phyloP scores from a whole-genome alignment of 805 yeast genomes.

The Suhomyces prunicola region DNA sequence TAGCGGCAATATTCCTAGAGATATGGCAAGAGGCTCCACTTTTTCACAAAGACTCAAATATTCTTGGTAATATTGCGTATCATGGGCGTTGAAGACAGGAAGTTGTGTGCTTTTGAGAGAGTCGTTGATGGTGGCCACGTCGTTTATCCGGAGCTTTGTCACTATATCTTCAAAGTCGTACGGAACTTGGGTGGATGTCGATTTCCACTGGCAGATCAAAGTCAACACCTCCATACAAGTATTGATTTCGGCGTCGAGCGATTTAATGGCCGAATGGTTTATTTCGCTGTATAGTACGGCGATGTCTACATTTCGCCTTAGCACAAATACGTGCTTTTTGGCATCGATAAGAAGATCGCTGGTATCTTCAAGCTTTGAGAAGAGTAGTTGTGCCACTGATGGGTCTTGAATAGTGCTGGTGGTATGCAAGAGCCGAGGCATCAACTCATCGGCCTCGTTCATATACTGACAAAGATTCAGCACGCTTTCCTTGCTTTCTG shows the following conservation, averaged over 20 bases:
- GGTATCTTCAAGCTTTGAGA: constrained; percentile 24
- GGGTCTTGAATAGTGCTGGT: constrained; percentile 1
- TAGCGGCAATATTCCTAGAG: constrained; percentile 50
- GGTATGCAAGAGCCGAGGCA: constrained; percentile 17
- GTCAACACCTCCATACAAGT: constrained; percentile 17
- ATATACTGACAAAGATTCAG: constrained; percentile 16
- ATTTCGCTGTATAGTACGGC: constrained; percentile 28
- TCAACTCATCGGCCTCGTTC: constrained; percentile 22
- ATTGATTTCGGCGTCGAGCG: constrained; percentile 25
- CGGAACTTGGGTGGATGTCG: constrained; percentile 13
- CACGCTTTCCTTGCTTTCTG: constrained; percentile 20
- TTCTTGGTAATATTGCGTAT: constrained; percentile 36
- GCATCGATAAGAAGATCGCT: constrained; percentile 26
- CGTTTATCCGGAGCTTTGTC: constrained; percentile 21
- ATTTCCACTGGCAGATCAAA: neutral
- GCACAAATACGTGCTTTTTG: constrained; percentile 16
- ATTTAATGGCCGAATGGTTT: constrained; percentile 19
- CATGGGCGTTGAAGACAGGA: constrained; percentile 31
- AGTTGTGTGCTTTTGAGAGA: constrained; percentile 19
- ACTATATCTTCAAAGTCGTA: constrained; percentile 19
- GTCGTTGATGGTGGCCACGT: constrained; percentile 8
- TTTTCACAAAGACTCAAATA: constrained; percentile 41
- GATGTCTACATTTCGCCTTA: constrained; percentile 24
- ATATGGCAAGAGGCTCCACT: constrained; percentile 50
- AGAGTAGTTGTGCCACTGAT: constrained; percentile 10